Evolutionary conservation across 2,329 filamentous ascomycete genomes (phyloP).

Genomic region (Botrytis sinoallii): DNA sequence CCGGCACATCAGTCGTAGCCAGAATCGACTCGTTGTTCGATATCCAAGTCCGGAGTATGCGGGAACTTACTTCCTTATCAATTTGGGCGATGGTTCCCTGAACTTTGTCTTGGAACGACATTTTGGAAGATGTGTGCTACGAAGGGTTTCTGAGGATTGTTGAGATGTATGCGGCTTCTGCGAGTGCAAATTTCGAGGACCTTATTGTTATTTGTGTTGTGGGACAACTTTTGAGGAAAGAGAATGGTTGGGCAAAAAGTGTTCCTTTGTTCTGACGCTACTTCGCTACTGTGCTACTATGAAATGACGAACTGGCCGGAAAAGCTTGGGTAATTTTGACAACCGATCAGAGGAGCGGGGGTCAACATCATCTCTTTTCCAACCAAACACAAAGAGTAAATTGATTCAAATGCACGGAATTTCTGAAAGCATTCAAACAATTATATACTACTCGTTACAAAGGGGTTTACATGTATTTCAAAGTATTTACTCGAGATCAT

Average conservation of each 20-base stretch:
- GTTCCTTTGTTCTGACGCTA: constrained; percentile 18
- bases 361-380: background rate
- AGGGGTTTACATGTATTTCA: background rate
- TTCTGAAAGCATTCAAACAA: background rate
- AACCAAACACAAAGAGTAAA: constrained; percentile 3
- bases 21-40: background rate
- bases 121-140: constrained; percentile 50
- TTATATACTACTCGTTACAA: background rate
- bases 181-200: constrained; percentile 10
- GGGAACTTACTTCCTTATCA: constrained; percentile 71
- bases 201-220: constrained; percentile 17
- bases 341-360: constrained; percentile 10
- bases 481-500: background rate
- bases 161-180: constrained; percentile 4
- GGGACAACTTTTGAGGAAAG: constrained; percentile 2
- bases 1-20: background rate
- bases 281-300: background rate
- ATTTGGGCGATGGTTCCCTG: constrained; percentile 75
- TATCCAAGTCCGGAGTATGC: constrained; percentile 6
- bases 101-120: constrained; percentile 73
- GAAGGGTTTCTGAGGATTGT: background rate
- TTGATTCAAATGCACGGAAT: background rate
- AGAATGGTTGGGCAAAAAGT: constrained; percentile 16
- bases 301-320: constrained; percentile 14
- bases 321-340: constrained; percentile 12